Percentiles rank a stretch among this genome's conserved stretches.
These are phyloP conservation scores for Tuber borchii DNA, from an alignment of 495 filamentous ascomycete genomes.

Conservation along the genomic window DNA sequence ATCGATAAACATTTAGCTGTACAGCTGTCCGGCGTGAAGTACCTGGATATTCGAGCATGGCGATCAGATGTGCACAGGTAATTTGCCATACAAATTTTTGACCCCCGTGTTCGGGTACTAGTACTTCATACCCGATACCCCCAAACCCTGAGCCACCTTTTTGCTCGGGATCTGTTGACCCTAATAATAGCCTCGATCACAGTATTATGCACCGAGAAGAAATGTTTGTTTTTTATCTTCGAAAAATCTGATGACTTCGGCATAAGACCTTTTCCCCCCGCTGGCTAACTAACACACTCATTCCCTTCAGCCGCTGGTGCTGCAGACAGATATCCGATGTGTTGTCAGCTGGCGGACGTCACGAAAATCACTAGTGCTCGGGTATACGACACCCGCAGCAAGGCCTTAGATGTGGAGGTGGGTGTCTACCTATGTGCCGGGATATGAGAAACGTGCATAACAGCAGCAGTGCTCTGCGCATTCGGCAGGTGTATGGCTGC, in stretches of 20 bases:
- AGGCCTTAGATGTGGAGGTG: constrained; percentile 22
- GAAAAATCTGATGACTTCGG: neutral
- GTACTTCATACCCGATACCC: neutral
- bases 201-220: neutral
- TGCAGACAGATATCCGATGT: constrained; percentile 25
- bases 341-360: constrained; percentile 34
- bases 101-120: neutral
- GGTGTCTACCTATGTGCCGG: constrained; percentile 19
- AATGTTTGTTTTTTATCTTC: neutral
- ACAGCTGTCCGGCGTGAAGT: neutral
- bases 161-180: neutral
- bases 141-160: neutral
- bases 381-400: constrained; percentile 24
- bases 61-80: neutral
- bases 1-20: neutral
- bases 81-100: neutral
- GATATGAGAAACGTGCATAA: constrained; percentile 17
- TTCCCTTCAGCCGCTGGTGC: neutral
- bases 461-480: neutral
- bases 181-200: neutral
- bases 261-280: neutral
- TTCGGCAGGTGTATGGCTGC: neutral
- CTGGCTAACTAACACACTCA: neutral
- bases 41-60: neutral
- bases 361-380: constrained; percentile 7